These are phyloP conservation scores for Pichia sp. DNA, from an alignment of 1,139 yeast species.

Conservation along the genomic window DNA sequence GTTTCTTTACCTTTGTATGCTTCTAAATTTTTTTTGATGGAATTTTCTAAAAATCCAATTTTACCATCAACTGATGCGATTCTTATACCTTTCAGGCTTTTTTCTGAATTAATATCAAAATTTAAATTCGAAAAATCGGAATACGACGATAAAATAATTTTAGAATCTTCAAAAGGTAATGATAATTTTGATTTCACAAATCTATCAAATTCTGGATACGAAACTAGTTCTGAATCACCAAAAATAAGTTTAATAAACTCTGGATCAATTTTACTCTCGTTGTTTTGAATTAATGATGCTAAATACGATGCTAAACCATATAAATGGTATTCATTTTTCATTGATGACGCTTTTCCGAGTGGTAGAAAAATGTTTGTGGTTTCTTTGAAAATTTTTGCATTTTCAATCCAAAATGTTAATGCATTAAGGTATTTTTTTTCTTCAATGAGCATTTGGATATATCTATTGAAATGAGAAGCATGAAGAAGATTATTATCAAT, in stretches of 20 bases:
- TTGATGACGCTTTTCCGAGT: background rate
- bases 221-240: slow-evolving; percentile 17
- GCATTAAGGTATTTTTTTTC: slow-evolving; percentile 22
- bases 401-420: slow-evolving; percentile 23
- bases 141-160: slow-evolving; percentile 9
- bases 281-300: slow-evolving; percentile 17
- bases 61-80: slow-evolving; percentile 16
- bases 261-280: slow-evolving; percentile 14
- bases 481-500: slow-evolving; percentile 16
- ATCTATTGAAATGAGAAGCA: slow-evolving; percentile 20
- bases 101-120: slow-evolving; percentile 19
- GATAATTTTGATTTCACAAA: slow-evolving; percentile 29
- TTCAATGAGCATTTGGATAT: slow-evolving; percentile 14
- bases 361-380: slow-evolving; percentile 13
- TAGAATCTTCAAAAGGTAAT: slow-evolving; percentile 21
- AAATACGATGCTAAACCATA: slow-evolving; percentile 21
- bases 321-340: slow-evolving; percentile 10
- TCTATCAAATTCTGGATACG: slow-evolving; percentile 37
- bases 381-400: slow-evolving; percentile 20
- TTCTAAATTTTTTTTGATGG: slow-evolving; percentile 12
- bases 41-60: slow-evolving; percentile 14
- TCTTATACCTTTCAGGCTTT: slow-evolving; percentile 15
- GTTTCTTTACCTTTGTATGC: slow-evolving; percentile 10
- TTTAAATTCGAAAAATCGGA: background rate
- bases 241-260: slow-evolving; percentile 21